phyloP scores from a whole-genome alignment of 371 early-diverging fungal species.

The Syncephalis fuscata region DNA sequence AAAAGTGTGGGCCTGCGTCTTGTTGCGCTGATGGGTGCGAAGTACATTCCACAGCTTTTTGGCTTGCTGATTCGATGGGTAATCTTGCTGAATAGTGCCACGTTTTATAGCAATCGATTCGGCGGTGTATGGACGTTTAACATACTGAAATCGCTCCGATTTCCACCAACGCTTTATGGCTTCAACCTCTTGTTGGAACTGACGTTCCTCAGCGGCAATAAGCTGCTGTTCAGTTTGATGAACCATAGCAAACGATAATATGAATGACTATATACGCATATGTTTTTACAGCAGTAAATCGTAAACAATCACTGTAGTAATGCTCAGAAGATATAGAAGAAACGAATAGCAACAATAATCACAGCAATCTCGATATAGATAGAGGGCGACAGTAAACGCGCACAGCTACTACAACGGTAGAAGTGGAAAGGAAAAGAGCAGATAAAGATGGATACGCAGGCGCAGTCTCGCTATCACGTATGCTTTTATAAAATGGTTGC shows the following conservation, averaged over 20 bases:
- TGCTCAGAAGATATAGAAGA: too few relatives aligned
- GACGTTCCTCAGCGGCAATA: constrained; percentile 1
- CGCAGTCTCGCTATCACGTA: too few relatives aligned
- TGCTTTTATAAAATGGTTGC: not conserved
- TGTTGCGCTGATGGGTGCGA: constrained; percentile 51
- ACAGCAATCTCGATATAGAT: too few relatives aligned
- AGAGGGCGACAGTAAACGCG: too few relatives aligned
- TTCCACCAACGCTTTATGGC: constrained; percentile 84
- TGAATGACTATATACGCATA: too few relatives aligned
- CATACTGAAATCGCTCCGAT: constrained; percentile 59
- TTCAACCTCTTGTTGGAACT: constrained; percentile 59
- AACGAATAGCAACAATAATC: too few relatives aligned
- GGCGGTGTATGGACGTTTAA: constrained; percentile 85
- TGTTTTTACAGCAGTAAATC: too few relatives aligned
- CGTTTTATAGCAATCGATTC: constrained; percentile 82
- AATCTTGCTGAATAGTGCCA: constrained; percentile 55
- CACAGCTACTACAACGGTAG: too few relatives aligned
- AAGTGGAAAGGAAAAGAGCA: too few relatives aligned
- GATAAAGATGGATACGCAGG: too few relatives aligned
- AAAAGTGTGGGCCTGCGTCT: constrained; percentile 83
- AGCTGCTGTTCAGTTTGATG: not conserved
- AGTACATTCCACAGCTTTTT: constrained; percentile 87
- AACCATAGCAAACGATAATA: too few relatives aligned
- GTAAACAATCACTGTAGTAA: too few relatives aligned
- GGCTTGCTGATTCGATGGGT: constrained; percentile 73